Evolutionary conservation across 768 basidiomycete genomes (phyloP).

Genomic region (Rhodotorula diobovata): DNA sequence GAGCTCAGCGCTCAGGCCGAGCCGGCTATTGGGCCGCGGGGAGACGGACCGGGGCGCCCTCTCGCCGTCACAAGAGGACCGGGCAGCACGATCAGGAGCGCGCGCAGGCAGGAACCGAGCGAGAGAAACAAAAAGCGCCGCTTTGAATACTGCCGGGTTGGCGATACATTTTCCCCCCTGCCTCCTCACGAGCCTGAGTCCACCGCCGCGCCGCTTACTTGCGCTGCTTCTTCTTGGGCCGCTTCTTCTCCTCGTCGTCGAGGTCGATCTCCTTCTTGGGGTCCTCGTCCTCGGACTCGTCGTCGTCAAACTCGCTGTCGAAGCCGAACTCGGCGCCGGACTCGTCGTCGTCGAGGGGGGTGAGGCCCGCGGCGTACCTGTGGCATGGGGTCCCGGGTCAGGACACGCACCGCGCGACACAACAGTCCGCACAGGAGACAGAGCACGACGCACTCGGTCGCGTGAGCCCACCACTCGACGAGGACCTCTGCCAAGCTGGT

Average conservation of each 20-base stretch:
- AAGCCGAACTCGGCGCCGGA: conserved; percentile 37
- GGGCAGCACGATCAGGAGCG: too few species aligned
- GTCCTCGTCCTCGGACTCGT: conserved; percentile 28
- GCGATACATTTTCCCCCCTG: too few species aligned
- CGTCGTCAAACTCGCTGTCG: conserved; percentile 35
- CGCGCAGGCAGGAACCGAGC: too few species aligned
- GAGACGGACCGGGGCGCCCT: too few species aligned
- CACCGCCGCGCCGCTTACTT: background rate
- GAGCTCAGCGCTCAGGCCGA: too few species aligned
- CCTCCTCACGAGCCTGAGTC: too few species aligned
- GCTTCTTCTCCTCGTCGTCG: conserved; percentile 26
- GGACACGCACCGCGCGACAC: background rate
- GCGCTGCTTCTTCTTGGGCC: conserved; percentile 34
- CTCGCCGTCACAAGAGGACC: too few species aligned
- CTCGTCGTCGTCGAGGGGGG: conserved; percentile 24
- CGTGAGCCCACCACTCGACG: conserved; percentile 31
- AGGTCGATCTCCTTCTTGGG: conserved; percentile 37
- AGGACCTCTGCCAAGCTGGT: conserved; percentile 18
- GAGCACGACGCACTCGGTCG: conserved; percentile 24
- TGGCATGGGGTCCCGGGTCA: background rate
- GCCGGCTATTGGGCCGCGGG: too few species aligned
- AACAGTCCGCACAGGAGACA: background rate
- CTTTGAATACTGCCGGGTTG: too few species aligned
- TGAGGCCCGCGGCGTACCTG: conserved; percentile 36
- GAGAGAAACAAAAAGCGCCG: too few species aligned